These are phyloP conservation scores for Myriosclerotinia scirpicola DNA, from an alignment of 2,329 filamentous ascomycete genomes.

Conservation along the genomic window DNA sequence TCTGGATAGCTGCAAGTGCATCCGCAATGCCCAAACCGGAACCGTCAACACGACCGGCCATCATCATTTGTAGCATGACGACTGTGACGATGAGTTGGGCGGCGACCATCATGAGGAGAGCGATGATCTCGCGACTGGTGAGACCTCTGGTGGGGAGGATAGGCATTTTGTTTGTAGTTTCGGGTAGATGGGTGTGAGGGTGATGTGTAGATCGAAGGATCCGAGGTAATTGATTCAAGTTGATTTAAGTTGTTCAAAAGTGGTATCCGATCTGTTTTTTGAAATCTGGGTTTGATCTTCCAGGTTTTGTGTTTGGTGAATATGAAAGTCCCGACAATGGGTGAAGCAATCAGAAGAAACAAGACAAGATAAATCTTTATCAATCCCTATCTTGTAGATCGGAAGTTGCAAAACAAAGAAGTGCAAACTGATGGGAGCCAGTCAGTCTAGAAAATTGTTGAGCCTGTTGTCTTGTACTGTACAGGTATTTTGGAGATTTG, in stretches of 20 bases:
- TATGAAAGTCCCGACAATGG: neutral
- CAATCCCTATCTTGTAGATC: neutral
- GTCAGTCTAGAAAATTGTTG: neutral
- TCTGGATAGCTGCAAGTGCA: rapidly evolving
- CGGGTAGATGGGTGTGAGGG: neutral
- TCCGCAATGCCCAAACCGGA: neutral
- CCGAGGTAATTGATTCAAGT: neutral
- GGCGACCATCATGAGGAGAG: neutral
- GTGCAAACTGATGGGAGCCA: neutral
- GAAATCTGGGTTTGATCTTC: too few relatives aligned
- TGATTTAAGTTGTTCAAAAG: too few relatives aligned
- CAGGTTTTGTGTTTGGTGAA: neutral
- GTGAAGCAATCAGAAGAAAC: neutral
- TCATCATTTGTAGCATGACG: neutral
- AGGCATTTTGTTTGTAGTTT: neutral
- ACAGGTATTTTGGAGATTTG: neutral
- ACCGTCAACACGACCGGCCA: rapidly evolving
- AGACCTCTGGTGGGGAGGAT: neutral
- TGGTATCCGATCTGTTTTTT: too few relatives aligned
- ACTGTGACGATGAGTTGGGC: neutral
- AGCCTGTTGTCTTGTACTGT: neutral
- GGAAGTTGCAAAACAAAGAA: neutral
- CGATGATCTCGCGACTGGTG: neutral
- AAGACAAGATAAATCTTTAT: neutral
- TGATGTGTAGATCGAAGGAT: neutral